phyloP scores from a whole-genome alignment of 805 yeast genomes.

The Hanseniaspora valbyensis region DNA sequence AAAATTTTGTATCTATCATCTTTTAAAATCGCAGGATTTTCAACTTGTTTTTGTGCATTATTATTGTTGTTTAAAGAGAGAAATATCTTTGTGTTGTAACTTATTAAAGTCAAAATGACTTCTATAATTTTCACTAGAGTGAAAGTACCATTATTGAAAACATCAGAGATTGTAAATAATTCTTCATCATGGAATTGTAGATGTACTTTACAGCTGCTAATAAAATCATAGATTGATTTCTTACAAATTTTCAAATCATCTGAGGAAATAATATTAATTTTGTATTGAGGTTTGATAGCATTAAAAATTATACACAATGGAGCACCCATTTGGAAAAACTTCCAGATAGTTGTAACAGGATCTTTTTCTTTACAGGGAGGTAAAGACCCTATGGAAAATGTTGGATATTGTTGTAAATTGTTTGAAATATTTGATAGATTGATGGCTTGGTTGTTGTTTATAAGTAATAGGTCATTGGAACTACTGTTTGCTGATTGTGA shows the following conservation, averaged over 20 bases:
- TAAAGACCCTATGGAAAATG: conserved; percentile 65
- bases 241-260: conserved; percentile 80
- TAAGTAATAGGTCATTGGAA: background rate
- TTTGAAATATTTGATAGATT: conserved; percentile 20
- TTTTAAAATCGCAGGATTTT: conserved; percentile 23
- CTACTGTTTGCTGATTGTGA: conserved; percentile 17
- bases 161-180: conserved; percentile 81
- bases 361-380: conserved; percentile 70
- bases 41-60: conserved; percentile 15
- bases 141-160: conserved; percentile 69
- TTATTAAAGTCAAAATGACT: conserved; percentile 57
- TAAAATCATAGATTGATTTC: conserved; percentile 78
- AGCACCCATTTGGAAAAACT: conserved; percentile 81
- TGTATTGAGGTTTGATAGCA: conserved; percentile 47
- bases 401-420: conserved; percentile 33
- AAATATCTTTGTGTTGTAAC: conserved; percentile 38
- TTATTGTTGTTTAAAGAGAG: conserved; percentile 28
- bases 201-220: conserved; percentile 71
- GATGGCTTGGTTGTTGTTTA: conserved; percentile 13
- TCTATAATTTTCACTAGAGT: conserved; percentile 64
- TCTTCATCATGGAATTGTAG: conserved; percentile 67
- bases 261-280: conserved; percentile 54
- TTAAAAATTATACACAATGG: conserved; percentile 82
- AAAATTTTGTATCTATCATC: conserved; percentile 47
- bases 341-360: conserved; percentile 86